Conservation (phyloP, 2,329 filamentous ascomycete genomes). For the Hawksworthiomyces lignivorus region DNA sequence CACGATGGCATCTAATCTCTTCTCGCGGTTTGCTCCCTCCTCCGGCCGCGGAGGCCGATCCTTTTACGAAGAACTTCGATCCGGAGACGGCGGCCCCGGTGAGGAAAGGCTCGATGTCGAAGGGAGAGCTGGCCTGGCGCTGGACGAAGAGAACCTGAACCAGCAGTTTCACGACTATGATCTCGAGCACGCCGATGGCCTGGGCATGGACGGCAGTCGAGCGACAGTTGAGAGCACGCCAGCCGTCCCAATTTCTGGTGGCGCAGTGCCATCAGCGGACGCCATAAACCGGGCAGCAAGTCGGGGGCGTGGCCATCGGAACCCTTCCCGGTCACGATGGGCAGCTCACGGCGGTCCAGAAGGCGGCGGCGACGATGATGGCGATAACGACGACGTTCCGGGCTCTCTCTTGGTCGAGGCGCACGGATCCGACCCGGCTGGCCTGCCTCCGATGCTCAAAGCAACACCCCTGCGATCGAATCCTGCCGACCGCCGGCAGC, state of each 20-base stretch:
- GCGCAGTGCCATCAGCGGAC: not conserved
- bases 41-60: constrained; percentile 30
- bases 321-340: constrained; percentile 10
- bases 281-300: too few relatives aligned
- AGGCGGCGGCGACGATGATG: constrained; percentile 36
- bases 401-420: constrained; percentile 55
- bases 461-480: constrained; percentile 16
- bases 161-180: constrained; percentile 45
- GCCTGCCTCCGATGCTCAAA: constrained; percentile 16
- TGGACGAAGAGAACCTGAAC: constrained; percentile 48
- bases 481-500: not conserved
- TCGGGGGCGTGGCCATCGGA: not conserved
- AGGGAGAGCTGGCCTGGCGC: constrained; percentile 31
- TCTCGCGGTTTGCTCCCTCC: constrained; percentile 34
- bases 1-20: constrained; percentile 42
- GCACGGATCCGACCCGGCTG: constrained; percentile 6
- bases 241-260: not conserved
- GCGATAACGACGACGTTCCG: constrained; percentile 56
- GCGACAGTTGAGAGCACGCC: constrained; percentile 25
- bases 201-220: constrained; percentile 39
- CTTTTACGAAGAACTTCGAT: constrained; percentile 45
- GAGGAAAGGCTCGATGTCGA: constrained; percentile 32
- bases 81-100: constrained; percentile 22
- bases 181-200: constrained; percentile 32
- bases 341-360: constrained; percentile 20